A percentile compares a stretch with the other conserved stretches of the same genome.
phyloP scores from a whole-genome alignment of 2,329 filamentous ascomycete species.

The Penicillium corylophilum region DNA sequence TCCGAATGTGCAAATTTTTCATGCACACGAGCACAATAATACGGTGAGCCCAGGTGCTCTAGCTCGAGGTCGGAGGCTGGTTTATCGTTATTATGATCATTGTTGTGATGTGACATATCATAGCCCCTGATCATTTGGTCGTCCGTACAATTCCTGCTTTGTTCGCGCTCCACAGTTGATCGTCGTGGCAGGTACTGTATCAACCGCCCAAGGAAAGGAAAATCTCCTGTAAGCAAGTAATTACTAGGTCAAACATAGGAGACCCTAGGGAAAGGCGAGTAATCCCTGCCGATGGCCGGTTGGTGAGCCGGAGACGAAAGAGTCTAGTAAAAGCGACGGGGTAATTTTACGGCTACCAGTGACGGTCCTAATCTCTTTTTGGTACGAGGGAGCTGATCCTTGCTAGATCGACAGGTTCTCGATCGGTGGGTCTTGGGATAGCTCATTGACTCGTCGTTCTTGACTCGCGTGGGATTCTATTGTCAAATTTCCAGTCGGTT shows the following conservation, averaged over 20 bases:
- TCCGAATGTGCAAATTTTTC: background rate
- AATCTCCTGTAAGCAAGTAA: background rate
- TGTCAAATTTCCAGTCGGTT: conserved; percentile 12
- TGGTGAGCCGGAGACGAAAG: conserved; percentile 1
- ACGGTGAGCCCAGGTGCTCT: background rate
- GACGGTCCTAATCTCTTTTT: conserved; percentile 10
- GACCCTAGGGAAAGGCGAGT: background rate
- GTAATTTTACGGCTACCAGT: conserved; percentile 7
- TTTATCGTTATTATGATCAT: background rate
- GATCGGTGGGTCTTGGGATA: conserved; percentile 19
- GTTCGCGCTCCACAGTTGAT: background rate
- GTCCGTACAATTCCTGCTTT: conserved; percentile 12
- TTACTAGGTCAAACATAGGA: background rate
- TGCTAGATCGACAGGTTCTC: conserved; percentile 17
- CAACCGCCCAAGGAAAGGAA: background rate
- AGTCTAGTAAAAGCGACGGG: conserved; percentile 1
- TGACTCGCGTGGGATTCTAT: conserved; percentile 16
- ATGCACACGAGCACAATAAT: background rate
- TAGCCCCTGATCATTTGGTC: background rate
- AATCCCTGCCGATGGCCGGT: conserved; percentile 1
- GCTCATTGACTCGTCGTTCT: conserved; percentile 8
- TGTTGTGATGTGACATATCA: conserved; percentile 13
- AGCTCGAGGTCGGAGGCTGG: background rate
- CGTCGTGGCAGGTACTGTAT: background rate
- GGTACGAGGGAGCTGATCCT: conserved; percentile 13